These are phyloP conservation scores for Paramecium sonneborni DNA, from an alignment of 73 alveolate species.

Conservation along the genomic window DNA sequence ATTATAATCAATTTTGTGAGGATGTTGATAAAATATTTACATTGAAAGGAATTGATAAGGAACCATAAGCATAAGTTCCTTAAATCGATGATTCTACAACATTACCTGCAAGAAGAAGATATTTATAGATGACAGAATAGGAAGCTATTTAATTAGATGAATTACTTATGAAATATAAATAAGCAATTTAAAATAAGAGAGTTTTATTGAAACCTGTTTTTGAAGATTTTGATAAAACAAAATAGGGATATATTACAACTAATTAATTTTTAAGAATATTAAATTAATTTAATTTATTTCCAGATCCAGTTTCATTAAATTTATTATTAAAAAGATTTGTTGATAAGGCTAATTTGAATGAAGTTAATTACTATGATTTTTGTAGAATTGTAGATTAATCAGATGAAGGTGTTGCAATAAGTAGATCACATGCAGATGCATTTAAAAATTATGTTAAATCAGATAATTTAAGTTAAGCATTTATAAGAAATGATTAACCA, in stretches of 20 bases:
- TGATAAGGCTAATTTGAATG: constrained; percentile 91
- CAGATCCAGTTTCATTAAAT: constrained; percentile 75
- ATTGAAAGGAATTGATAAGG: constrained; percentile 81
- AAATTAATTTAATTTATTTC: constrained; percentile 78
- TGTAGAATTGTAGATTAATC: constrained; percentile 88
- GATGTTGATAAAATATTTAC: constrained; percentile 81
- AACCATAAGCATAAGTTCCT: constrained; percentile 76
- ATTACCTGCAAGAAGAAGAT: constrained; percentile 77
- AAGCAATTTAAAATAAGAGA: constrained; percentile 75
- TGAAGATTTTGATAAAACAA: constrained; percentile 89
- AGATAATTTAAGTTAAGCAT: constrained; percentile 54
- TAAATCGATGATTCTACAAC: constrained; percentile 73
- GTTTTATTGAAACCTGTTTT: constrained; percentile 83
- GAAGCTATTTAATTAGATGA: constrained; percentile 70
- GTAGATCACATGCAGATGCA: constrained; percentile 66
- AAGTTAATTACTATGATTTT: constrained; percentile 90
- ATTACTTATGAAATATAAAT: constrained; percentile 71
- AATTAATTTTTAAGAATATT: constrained; percentile 87
- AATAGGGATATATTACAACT: constrained; percentile 84
- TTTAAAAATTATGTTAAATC: constrained; percentile 55
- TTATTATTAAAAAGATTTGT: constrained; percentile 81
- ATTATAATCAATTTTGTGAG: constrained; percentile 81
- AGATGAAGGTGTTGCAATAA: constrained; percentile 82
- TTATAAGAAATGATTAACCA: constrained; percentile 77
- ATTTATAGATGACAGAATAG: constrained; percentile 75